Percentiles rank a stretch among this genome's conserved stretches.
Conservation (phyloP, 2,329 filamentous ascomycete genomes). For the Fusarium sororula region DNA sequence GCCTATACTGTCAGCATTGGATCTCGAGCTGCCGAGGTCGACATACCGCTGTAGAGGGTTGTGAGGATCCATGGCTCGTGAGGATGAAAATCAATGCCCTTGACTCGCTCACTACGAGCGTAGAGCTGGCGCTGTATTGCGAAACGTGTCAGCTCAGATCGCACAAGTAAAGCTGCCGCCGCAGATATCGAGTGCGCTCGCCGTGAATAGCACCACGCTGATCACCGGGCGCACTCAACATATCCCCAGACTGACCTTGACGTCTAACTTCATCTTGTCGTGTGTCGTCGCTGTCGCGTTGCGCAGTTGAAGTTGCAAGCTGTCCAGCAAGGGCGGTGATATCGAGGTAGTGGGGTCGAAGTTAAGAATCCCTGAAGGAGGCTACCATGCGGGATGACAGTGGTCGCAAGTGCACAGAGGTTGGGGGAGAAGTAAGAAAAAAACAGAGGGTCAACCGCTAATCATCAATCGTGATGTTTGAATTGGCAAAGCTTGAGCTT, state of each 20-base stretch:
- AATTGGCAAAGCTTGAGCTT: slow-evolving; percentile 33
- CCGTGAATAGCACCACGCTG: background rate
- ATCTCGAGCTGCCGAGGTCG: background rate
- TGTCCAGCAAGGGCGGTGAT: slow-evolving; percentile 44
- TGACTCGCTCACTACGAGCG: slow-evolving; percentile 93
- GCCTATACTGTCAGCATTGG: slow-evolving; percentile 60
- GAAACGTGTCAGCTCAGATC: slow-evolving; percentile 40
- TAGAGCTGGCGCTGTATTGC: slow-evolving; percentile 56
- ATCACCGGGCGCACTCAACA: background rate
- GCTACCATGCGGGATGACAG: slow-evolving; percentile 39
- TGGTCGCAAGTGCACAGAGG: background rate
- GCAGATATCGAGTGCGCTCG: background rate
- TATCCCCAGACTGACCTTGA: slow-evolving; percentile 48
- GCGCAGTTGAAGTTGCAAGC: slow-evolving; percentile 43
- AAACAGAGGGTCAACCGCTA: slow-evolving; percentile 3
- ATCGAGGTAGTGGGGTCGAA: slow-evolving; percentile 42
- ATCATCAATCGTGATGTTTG: slow-evolving; percentile 35
- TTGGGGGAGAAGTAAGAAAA: background rate
- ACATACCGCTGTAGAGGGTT: slow-evolving; percentile 90
- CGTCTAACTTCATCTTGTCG: slow-evolving; percentile 54
- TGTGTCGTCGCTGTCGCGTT: slow-evolving; percentile 34
- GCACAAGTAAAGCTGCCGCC: slow-evolving; percentile 11
- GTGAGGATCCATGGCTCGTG: slow-evolving; percentile 97
- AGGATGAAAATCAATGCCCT: slow-evolving; percentile 96
- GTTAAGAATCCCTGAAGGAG: slow-evolving; percentile 38